Evolutionary conservation across 371 early-diverging fungal species (phyloP), one percentile per base, ranked within the genome.

Genomic region (Actinomucor elegans): DNA sequence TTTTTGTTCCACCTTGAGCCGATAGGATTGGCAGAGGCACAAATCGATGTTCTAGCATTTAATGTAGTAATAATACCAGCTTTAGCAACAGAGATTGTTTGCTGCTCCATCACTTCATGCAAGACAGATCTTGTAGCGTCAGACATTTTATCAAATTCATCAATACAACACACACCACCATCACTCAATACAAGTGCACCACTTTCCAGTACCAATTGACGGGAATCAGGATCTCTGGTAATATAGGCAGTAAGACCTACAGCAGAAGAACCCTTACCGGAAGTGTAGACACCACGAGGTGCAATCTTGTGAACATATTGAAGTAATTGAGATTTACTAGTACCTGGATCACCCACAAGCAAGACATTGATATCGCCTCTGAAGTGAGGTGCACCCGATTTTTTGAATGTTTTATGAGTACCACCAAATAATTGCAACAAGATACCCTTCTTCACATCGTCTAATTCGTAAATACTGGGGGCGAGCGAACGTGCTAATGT

Each of bases 71-170:
- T 98, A 56, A 99, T 99, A 40, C 99, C 99, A 18, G 99, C 99
- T 79, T 99, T 99, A 54, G 97, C 97, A 3, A 99, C 94, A 10
- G 98, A 97, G 17, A 99, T 94, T 0, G 98, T 97, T 83, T 99
- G 99, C 78, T 99, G 99, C 83, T 99, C 99, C 99, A 99, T 99
- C 31, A 96, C 99, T 87, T 99, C 99, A 76, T 99, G 99, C 52
- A 99, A 83, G 10, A 97, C 91, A 6, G 97, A 89, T 12, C 99
- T 88, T 31, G 99, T 99, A 9, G 90, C 62, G 52, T 99, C 99
- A 15, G 92, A 89, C 98, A 99, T 98, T 71, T 97, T 97, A 73
- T 97, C 98, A 80, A 99, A 99, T 75, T 99, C 99, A 79, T 99
- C 99, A 66, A 99, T 99, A 75, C 99, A 99, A 73, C 99, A 99